Evolutionary conservation across 306 rosid species (phyloP).

Genomic region (Erythrophleum fordii): DNA sequence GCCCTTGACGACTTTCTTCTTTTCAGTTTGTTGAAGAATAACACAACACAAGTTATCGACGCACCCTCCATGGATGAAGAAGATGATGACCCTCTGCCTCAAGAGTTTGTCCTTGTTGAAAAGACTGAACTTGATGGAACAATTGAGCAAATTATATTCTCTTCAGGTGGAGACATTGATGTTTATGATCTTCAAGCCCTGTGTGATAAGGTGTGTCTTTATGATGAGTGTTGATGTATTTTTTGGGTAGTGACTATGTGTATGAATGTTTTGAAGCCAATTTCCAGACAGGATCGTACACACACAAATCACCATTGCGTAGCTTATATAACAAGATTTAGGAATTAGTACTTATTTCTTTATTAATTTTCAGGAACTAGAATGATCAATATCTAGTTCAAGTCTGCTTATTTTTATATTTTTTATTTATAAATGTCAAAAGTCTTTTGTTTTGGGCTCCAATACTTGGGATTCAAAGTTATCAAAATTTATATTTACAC

Average conservation of each 20-base stretch:
- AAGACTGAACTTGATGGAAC: conserved; percentile 80
- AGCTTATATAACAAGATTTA: not conserved
- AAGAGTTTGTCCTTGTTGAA: conserved; percentile 86
- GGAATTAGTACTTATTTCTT: conserved; percentile 1
- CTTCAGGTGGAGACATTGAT: conserved; percentile 90
- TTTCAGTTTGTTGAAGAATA: conserved; percentile 69
- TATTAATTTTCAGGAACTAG: not conserved
- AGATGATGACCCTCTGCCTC: conserved; percentile 79
- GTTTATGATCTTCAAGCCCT: conserved; percentile 90
- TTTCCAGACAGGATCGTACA: conserved; percentile 8
- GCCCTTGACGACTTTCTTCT: conserved; percentile 23
- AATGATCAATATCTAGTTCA: conserved; percentile 16
- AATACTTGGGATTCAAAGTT: not conserved
- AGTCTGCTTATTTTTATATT: not conserved
- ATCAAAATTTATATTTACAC: not conserved
- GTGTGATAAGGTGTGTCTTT: conserved; percentile 67
- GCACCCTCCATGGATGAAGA: conserved; percentile 56
- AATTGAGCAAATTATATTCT: conserved; percentile 83
- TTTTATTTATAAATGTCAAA: not conserved
- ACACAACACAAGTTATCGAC: conserved; percentile 73
- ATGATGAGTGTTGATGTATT: conserved; percentile 30
- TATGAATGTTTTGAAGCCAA: conserved; percentile 29
- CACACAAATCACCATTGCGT: conserved; percentile 17
- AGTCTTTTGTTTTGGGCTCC: not conserved
- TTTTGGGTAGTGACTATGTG: not conserved